Base-by-base conservation (phyloP, 1,284 basidiomycete species). In the Boletus mariae region DNA sequence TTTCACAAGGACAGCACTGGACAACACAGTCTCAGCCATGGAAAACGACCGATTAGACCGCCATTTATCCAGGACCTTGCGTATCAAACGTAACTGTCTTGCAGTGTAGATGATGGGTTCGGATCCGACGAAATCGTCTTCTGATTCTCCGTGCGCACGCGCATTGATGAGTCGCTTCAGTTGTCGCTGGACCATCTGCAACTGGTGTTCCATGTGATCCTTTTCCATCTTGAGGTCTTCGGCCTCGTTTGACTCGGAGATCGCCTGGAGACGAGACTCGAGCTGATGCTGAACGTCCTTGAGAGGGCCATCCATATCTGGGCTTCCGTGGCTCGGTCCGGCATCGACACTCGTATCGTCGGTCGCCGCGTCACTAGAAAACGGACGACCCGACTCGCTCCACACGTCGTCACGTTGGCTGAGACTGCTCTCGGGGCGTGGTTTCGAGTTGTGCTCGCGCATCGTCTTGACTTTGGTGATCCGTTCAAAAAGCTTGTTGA, bases 401-500 rank as follows among this genome's bases (percentile, higher is more conserved):
- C 89, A 92, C 25, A 89, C 73, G 62, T 92, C 90, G 61, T 92
- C 90, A n/a, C 81, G 81, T 60, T 87, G 85, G 60, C 89, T 90
- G 51, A 90, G 79, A 65, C 91, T 88, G 62, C 90, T 92, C 63
- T 94, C 91, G 2, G 91, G 90, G 8, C 91, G 80, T 15, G 78
- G 77, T 62, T 84, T 87, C 44, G 77, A 76, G 58, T 83, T 81
- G 59, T 87, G 83, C 60, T 90, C 89, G 10, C 93, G 86, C 75
- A 92, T 80, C 9, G 87, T 92, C 71, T 96, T 92, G 48, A 96
- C 92, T 67, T 92, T 93, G 34, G 93, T 86, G 69, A 94, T 91
- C 71, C 89, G 87, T 72, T 97, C 92, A 69, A 89, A 98, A 15
- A 98, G 77, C 66, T 90, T 92, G 75, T 96, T 95, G 49, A 98